phyloP scores from a whole-genome alignment of 2,329 filamentous ascomycete species.

The Colletotrichum gloeosporioides region DNA sequence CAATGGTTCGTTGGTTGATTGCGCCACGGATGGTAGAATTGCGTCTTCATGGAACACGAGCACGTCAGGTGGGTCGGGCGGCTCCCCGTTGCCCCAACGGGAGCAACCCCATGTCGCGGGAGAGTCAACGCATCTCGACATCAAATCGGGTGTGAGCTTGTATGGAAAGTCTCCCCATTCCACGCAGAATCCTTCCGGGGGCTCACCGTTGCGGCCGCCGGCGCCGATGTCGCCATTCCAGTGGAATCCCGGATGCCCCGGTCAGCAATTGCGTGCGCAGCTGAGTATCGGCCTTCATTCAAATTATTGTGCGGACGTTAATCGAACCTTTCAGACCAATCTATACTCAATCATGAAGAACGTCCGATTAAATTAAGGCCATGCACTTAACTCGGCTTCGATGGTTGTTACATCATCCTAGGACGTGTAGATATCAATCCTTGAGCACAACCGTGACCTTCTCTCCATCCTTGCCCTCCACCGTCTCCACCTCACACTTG shows the following conservation, averaged over 20 bases:
- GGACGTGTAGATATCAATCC: background rate
- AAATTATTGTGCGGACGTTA: background rate
- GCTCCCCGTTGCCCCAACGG: background rate
- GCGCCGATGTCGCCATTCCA: background rate
- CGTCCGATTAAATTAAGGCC: too few relatives aligned
- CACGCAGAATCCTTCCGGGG: background rate
- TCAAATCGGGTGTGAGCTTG: background rate
- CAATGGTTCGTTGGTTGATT: background rate
- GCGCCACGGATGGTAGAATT: constrained; percentile 3
- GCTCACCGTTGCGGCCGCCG: background rate
- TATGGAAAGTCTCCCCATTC: background rate
- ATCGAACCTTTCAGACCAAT: too few relatives aligned
- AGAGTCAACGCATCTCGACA: background rate
- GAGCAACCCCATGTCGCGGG: background rate
- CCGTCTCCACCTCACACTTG: background rate
- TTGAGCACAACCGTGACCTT: background rate
- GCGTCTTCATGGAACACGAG: constrained; percentile 10
- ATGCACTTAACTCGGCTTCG: background rate
- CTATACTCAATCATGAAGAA: too few relatives aligned
- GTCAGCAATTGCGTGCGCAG: background rate
- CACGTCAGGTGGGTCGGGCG: constrained; percentile 16
- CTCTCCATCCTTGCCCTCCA: background rate
- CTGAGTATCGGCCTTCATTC: background rate
- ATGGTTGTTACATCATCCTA: background rate
- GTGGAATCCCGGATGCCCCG: background rate